Evolutionary conservation across 352 stramenopile species (phyloP).

Genomic region (Peronospora farinosa): DNA sequence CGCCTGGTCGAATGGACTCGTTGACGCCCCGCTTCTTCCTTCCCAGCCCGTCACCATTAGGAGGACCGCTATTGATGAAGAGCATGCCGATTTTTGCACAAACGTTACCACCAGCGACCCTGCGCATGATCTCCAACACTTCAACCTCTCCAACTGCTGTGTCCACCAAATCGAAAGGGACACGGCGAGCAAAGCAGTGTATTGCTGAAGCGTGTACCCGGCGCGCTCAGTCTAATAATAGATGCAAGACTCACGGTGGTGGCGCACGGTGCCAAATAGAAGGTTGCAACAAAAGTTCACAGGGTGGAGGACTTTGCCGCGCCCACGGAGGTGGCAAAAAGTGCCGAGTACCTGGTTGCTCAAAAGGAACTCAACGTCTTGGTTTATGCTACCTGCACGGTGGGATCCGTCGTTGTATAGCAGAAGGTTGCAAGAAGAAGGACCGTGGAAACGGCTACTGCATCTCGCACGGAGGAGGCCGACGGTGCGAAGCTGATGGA

Average conservation of each 20-base stretch:
- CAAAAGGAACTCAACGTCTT: constrained; percentile 69
- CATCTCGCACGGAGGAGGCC: constrained; percentile 71
- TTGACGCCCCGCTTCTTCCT: constrained; percentile 27
- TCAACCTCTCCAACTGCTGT: constrained; percentile 23
- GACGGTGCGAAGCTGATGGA: constrained; percentile 48
- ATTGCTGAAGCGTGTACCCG: constrained; percentile 50
- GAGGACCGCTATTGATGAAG: constrained; percentile 13
- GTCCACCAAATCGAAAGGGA: constrained; percentile 27
- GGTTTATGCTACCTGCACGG: constrained; percentile 78
- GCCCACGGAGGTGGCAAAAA: constrained; percentile 62
- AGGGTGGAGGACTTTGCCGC: constrained; percentile 54
- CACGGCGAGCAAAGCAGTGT: constrained; percentile 57
- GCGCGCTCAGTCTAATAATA: constrained; percentile 71
- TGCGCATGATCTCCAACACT: constrained; percentile 22
- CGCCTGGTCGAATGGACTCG: constrained; percentile 24
- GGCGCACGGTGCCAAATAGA: constrained; percentile 63
- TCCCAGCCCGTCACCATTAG: constrained; percentile 10
- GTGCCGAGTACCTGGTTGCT: constrained; percentile 56
- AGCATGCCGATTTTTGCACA: constrained; percentile 14
- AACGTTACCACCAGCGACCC: constrained; percentile 18
- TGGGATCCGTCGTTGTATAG: constrained; percentile 66
- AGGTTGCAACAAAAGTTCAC: constrained; percentile 71
- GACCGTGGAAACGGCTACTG: constrained; percentile 78
- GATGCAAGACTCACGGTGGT: constrained; percentile 76
- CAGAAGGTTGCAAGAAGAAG: constrained; percentile 74